phyloP scores from a whole-genome alignment of 352 stramenopile genomes.

The Elongisporangium undulatum region DNA sequence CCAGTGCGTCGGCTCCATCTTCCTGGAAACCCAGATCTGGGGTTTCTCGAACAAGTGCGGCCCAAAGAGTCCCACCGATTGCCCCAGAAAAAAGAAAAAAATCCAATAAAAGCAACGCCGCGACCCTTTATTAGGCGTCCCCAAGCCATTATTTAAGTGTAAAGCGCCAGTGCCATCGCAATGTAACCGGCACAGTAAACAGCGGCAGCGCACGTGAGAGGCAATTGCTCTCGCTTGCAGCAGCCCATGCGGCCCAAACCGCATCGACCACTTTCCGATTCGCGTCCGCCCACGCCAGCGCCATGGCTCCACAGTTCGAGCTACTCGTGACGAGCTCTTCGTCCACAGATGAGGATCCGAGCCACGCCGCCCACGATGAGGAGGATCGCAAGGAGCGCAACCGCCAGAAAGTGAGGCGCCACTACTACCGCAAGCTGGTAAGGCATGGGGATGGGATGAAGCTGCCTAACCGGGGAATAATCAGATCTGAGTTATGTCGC shows the following conservation, averaged over 20 bases:
- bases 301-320: neutral
- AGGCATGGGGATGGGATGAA: neutral
- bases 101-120: neutral
- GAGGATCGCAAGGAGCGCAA: constrained; percentile 22
- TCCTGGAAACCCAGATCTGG: neutral
- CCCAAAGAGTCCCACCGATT: neutral
- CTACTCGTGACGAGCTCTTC: neutral
- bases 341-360: neutral
- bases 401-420: constrained; percentile 24
- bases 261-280: neutral
- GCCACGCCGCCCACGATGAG: constrained; percentile 6
- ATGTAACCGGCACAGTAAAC: no score
- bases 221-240: no score
- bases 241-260: neutral
- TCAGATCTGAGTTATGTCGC: neutral
- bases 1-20: neutral
- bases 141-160: neutral
- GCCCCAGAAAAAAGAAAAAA: neutral
- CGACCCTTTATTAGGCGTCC: neutral
- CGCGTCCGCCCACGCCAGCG: neutral
- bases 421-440: constrained; percentile 30
- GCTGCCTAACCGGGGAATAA: neutral
- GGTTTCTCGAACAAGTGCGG: neutral
- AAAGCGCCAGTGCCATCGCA: neutral
- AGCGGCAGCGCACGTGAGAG: no score